phyloP scores from a whole-genome alignment of 2,329 filamentous ascomycete species.

The Fusarium succisae region DNA sequence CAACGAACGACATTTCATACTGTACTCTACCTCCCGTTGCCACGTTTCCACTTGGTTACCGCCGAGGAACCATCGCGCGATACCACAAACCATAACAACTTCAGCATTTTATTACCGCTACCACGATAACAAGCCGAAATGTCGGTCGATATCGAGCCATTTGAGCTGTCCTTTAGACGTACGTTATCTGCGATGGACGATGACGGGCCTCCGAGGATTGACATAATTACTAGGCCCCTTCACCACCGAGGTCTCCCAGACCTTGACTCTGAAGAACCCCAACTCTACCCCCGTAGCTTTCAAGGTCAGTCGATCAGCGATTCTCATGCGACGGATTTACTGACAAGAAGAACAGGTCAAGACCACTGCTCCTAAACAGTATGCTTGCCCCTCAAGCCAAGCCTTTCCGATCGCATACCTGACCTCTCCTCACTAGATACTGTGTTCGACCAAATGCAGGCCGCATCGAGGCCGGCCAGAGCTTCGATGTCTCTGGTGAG shows the following conservation, averaged over 20 bases:
- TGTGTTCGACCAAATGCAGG: constrained; percentile 97
- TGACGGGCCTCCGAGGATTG: constrained; percentile 20
- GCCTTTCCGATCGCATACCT: constrained; percentile 24
- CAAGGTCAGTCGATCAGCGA: constrained; percentile 64
- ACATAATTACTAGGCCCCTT: constrained; percentile 65
- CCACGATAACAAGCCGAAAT: constrained; percentile 62
- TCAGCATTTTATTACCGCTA: neutral
- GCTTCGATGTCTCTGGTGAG: constrained; percentile 92
- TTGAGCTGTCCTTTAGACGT: constrained; percentile 95
- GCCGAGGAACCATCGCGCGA: constrained; percentile 35
- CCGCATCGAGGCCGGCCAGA: constrained; percentile 87
- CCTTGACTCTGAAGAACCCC: constrained; percentile 71
- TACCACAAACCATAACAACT: constrained; percentile 14
- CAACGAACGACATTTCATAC: constrained; percentile 14
- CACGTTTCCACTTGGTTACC: constrained; percentile 41
- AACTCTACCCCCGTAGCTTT: constrained; percentile 72
- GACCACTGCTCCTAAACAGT: constrained; percentile 99
- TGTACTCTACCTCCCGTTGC: constrained; percentile 17
- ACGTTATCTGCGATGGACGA: constrained; percentile 52
- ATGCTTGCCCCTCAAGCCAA: constrained; percentile 46
- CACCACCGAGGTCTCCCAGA: constrained; percentile 71
- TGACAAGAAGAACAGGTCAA: constrained; percentile 76
- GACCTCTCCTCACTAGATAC: constrained; percentile 70
- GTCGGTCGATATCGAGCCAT: constrained; percentile 93
- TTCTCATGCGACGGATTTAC: constrained; percentile 1